These are phyloP conservation scores for Ricinus communis DNA, from an alignment of 345 rosid species.

Conservation along the genomic window DNA sequence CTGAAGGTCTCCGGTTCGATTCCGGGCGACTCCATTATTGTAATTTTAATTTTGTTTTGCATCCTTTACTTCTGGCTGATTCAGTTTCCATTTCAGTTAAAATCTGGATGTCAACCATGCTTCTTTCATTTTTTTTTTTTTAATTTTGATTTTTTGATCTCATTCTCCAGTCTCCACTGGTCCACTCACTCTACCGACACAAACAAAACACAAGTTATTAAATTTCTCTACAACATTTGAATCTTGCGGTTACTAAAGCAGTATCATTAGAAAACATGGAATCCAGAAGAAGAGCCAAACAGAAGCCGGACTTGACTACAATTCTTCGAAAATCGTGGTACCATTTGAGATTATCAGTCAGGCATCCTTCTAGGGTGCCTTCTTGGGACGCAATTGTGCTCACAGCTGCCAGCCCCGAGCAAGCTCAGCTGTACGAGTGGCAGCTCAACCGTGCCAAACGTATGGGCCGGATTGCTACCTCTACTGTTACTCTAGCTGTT, in stretches of 20 bases:
- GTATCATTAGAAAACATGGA: slow-evolving; percentile 18
- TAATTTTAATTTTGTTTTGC: not conserved
- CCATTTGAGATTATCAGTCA: slow-evolving; percentile 81
- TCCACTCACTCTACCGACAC: not conserved
- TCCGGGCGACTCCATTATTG: slow-evolving; percentile 69
- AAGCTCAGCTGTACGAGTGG: slow-evolving; percentile 87
- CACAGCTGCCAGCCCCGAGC: slow-evolving; percentile 97
- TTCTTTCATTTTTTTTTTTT: not conserved
- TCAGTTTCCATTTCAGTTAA: not conserved
- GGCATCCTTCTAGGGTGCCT: slow-evolving; percentile 83
- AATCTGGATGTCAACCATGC: not conserved
- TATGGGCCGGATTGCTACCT: slow-evolving; percentile 71
- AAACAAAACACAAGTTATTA: no score
- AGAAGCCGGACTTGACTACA: slow-evolving; percentile 58
- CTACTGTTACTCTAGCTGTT: slow-evolving; percentile 80
- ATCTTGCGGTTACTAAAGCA: no score
- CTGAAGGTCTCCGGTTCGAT: slow-evolving; percentile 93
- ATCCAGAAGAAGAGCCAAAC: slow-evolving; percentile 24
- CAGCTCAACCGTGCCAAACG: slow-evolving; percentile 86
- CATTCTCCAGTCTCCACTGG: not conserved
- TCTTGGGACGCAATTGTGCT: slow-evolving; percentile 98
- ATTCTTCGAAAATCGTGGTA: slow-evolving; percentile 88
- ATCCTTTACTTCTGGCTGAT: not conserved
- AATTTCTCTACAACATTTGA: no score
- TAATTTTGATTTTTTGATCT: no score